Evolutionary conservation across 495 filamentous ascomycete species (phyloP), one percentile per base, ranked within the genome.

Genomic region (Poronia punctata): DNA sequence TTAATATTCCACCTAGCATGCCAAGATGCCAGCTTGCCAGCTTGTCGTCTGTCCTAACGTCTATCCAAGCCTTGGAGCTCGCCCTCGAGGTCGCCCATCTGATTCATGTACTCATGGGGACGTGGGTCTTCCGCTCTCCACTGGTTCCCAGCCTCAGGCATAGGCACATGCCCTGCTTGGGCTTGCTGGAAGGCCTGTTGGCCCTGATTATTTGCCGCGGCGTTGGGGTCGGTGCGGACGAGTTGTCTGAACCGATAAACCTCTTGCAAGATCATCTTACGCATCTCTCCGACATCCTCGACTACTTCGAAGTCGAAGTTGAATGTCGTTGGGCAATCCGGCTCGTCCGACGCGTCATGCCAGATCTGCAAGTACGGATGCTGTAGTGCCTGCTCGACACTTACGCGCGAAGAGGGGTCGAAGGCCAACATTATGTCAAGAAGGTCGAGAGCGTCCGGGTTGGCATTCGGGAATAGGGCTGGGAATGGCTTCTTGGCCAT

Each of bases 251-350:
- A 98, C 40, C 78, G 71, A 47, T 78, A 66, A 7, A 97, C 93
- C 59, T 98, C 92, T 16, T 88, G 83, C 45, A 95, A 72, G 50
- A 98, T 98, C 92, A 97, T 95, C 67, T 83, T 80, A 51, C 88
- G 82, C 92, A 98, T 97, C 52, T 95, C 84, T 24, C 59, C 66
- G 25, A 97, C 86, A 28, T 95, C 89, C 16, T 98, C 90, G 14
- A 95, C 80, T 23, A 94, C 80, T 59, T 98, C 92, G 54, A 98
- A 98, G 64, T 87, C 84, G 71, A 98, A 98, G 71, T 97, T 88
- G 67, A 98, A 98, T 23, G 89, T 86, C 5, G 79, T 82, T 0
- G 88, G 88, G 67, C 90, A 96, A 43, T 78, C 74, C 2, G 93
- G 92, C 72, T 98, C 92, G 63, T 97, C 93, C 9, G 82, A 85